Evolutionary conservation across 139 green algal genomes (phyloP), one percentile per base, ranked within the genome.

Genomic region (Chlorella vulgaris): DNA sequence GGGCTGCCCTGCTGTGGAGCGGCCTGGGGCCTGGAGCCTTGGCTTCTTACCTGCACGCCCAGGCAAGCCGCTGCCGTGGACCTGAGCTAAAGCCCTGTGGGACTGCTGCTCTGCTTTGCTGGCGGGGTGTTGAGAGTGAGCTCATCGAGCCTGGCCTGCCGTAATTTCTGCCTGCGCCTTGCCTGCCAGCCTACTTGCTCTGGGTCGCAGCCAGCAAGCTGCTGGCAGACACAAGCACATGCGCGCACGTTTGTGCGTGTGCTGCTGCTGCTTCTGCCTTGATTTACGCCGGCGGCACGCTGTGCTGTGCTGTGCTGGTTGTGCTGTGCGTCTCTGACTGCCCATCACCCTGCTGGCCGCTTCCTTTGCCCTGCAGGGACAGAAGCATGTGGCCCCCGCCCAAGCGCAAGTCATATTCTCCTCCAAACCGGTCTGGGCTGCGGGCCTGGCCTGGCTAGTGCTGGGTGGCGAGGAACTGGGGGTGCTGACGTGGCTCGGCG

Each of bases 371-470:
- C 36, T 55, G 73, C 77, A 76, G 77, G 77, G 77, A 35, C 65
- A 76, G 77, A 68, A 42, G 47, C 2, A 39, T 18, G 66, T 83
- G 35, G 55, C 77, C 22, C 65, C 77, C 7, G 77, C 63, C 0
- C 28, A 83, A 50, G 77, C 77, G 3, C 77, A 87, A 47, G 43
- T 87, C 39, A 82, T 85, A n/a, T 87, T 87, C 61, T 61, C 53
- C 35, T 74, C 76, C 18, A 78, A 76, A n/a, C 83, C 83, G 10
- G 60, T 87, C 6, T 87, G 83, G 83, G 53, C 76, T 1, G 83
- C 78, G 2, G 51, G 60, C 39, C 22, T 85, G 7, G 78, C 83
- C 66, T 74, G 40, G 36, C 18, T 84, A 10, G 39, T 87, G 35
- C 83, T 87, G 33, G 75, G 75, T 15, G 70, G 78, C 0, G 83